These are phyloP conservation scores for Santalum album DNA, from an alignment of 164 flowering plant genomes.

Conservation along the genomic window DNA sequence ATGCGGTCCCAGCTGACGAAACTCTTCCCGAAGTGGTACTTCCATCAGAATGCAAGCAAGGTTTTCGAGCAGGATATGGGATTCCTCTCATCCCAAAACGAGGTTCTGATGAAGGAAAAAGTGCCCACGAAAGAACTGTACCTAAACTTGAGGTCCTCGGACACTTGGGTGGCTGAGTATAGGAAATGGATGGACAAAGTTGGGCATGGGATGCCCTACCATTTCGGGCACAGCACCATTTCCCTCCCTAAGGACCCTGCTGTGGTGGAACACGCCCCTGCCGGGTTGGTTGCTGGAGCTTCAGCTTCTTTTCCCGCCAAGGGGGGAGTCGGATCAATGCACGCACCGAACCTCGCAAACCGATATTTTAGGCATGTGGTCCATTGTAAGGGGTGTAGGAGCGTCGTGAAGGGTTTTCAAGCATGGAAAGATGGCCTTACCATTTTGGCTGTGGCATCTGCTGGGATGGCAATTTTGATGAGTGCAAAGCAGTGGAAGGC, in stretches of 20 bases:
- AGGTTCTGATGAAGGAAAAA: constrained; percentile 65
- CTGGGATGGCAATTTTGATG: constrained; percentile 57
- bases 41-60: constrained; percentile 88
- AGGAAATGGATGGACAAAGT: constrained; percentile 97
- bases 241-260: constrained; percentile 72
- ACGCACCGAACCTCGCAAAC: constrained; percentile 70
- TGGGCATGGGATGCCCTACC: constrained; percentile 96
- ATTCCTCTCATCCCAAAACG: constrained; percentile 91
- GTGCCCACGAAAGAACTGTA: constrained; percentile 76
- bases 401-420: constrained; percentile 43
- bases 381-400: constrained; percentile 79
- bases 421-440: constrained; percentile 60
- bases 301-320: constrained; percentile 85
- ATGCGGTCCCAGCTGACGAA: constrained; percentile 34
- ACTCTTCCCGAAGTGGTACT: constrained; percentile 71
- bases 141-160: constrained; percentile 69
- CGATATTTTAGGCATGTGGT: constrained; percentile 80
- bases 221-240: constrained; percentile 80
- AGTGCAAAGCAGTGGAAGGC: constrained; percentile 81
- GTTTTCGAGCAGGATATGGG: constrained; percentile 99
- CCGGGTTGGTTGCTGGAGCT: constrained; percentile 69
- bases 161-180: constrained; percentile 90
- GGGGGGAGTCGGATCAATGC: constrained; percentile 73
- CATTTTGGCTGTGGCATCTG: constrained; percentile 36
- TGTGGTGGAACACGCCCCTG: constrained; percentile 94